Base-by-base conservation (phyloP, 2,329 filamentous ascomycete species). In the Penicillium olsonii region DNA sequence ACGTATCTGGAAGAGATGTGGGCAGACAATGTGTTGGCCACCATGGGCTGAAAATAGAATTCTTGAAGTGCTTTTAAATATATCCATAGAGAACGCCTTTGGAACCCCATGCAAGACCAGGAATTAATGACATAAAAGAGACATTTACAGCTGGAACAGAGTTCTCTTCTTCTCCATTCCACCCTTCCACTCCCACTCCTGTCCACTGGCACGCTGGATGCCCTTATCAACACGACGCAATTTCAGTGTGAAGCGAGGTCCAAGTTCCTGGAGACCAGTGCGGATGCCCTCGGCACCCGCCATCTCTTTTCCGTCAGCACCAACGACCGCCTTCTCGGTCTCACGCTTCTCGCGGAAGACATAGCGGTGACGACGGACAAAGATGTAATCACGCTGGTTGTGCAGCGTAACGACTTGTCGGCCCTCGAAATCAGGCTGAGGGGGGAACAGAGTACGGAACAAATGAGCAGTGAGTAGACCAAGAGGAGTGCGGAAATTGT, bases 131-230 rank as follows among this genome's bases (percentile, higher is more conserved):
- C 45, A 33, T 46, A 56, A 49, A 17, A 46, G 34, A 55, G 47
- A 50, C 48, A 49, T 53, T 60, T 61, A 97, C 67, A 99, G 78
- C 73, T 95, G 94, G 76, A 97, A 99, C 68, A 90, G 86, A 60
- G 92, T 97, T 64, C 94, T 81, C 66, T 88, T 80, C 78, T 96
- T 96, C 76, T 99, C 94, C 87, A 94, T 95, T 68, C 85, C 85
- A 10, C 88, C 87, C 75, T 95, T 95, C 94, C 94, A 99, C 69
- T 96, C 84, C 92, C 94, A 97, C 67, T 95, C 89, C 60, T 90
- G 83, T 31, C 90, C 90, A 70, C 83, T 85, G 39, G 72, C 87
- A 76, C 70, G 84, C 77, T 78, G 89, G 57, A 99, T 88, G 0
- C 92, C 92, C 73, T 91, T 92, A 68, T 97, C 92, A 37, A 97